phyloP scores from a whole-genome alignment of 176 grass and related monocot genomes.

The Zoysia japonica region DNA sequence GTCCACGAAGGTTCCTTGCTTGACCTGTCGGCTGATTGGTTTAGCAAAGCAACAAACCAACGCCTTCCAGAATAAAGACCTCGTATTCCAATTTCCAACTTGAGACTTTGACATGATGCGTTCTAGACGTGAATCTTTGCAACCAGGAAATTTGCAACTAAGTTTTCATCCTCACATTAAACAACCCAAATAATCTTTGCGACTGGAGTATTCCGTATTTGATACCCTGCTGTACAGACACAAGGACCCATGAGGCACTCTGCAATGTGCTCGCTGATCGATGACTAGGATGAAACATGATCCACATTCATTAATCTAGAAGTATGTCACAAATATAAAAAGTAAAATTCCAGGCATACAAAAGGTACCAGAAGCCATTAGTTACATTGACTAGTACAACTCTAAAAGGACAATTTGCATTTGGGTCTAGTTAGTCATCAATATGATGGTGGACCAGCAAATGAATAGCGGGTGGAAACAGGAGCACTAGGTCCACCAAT shows the following conservation, averaged over 20 bases:
- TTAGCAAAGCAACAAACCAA: background rate
- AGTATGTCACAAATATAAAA: background rate
- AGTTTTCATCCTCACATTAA: background rate
- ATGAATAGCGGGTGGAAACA: constrained; percentile 56
- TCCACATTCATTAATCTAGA: background rate
- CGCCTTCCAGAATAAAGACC: background rate
- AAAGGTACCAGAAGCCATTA: background rate
- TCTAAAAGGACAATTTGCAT: background rate
- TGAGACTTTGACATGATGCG: background rate
- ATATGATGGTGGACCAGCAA: constrained; percentile 46
- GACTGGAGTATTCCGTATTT: background rate
- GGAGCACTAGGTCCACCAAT: constrained; percentile 11
- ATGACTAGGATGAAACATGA: constrained; percentile 9
- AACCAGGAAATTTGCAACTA: no score
- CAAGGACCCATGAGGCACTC: background rate
- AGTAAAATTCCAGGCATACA: background rate
- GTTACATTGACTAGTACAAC: constrained; percentile 13
- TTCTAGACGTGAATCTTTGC: no score
- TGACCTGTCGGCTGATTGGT: background rate
- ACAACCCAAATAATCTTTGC: background rate
- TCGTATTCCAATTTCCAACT: background rate
- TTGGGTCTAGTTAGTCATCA: constrained; percentile 25
- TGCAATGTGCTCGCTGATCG: background rate
- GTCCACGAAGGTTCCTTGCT: background rate
- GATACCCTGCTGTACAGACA: background rate